Conservation (phyloP, 768 basidiomycete species). For the Tricholoma terreum region DNA sequence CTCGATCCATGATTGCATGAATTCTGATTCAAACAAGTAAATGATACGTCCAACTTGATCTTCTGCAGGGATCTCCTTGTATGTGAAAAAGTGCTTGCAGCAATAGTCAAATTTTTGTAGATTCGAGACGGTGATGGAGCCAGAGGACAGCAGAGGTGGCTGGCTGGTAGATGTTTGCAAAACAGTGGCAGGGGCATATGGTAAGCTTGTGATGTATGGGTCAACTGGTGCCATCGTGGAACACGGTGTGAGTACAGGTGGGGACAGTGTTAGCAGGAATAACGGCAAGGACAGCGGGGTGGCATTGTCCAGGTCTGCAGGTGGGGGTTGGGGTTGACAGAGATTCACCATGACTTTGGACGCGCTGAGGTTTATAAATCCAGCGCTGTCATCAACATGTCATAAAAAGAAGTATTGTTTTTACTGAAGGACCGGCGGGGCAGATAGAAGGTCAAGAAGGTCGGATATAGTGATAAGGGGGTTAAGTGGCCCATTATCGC, state of each 20-base stretch:
- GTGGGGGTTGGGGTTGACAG: too few species aligned
- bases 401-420: not conserved
- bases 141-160: not conserved
- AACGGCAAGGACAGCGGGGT: not conserved
- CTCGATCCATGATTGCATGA: too few species aligned
- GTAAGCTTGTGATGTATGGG: too few species aligned
- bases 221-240: too few species aligned
- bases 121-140: not conserved
- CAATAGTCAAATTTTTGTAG: not conserved
- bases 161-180: not conserved
- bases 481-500: not conserved
- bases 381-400: not conserved
- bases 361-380: not conserved
- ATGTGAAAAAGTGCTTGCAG: not conserved
- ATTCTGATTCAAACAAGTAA: not conserved
- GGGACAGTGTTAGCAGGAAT: not conserved
- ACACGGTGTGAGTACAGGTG: not conserved
- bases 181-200: not conserved
- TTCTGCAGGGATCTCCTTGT: too few species aligned
- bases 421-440: not conserved
- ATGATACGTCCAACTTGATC: not conserved
- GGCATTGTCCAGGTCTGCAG: not conserved
- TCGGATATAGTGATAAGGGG: not conserved
- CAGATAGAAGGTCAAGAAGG: not conserved
- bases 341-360: not conserved